Base-by-base conservation (phyloP, 805 yeast genomes). In the Danielia reshetovae region DNA sequence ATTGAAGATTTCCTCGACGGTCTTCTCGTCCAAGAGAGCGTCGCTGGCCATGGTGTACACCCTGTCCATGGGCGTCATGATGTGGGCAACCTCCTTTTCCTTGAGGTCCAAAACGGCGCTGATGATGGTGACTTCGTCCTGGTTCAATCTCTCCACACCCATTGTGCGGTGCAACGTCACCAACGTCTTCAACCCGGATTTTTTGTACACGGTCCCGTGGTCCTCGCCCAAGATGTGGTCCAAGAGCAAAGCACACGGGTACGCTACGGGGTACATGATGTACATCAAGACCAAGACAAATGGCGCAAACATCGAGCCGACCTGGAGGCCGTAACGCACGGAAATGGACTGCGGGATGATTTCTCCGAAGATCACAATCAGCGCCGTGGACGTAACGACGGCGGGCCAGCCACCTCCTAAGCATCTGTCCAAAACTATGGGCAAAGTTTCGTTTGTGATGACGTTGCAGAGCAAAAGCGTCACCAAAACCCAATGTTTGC, bases 371-470 rank as follows among this genome's bases (percentile, higher is more conserved):
- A 90, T 74, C 32, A 90, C 97, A 54, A 90, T 90, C 17, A 89
- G 76, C 3, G 84, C 89, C 0, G 98, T 89, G n/a, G 97, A 81
- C 9, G 88, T 74, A 10, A 88, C 85, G 24, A 90, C 96, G 0
- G 98, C 98, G 10, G 93, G 89, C 84, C 95, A 83, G 1, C 98
- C 98, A 27, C 97, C 97, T 30, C 97, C 97, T 10, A 93, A 73
- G 49, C 90, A 83, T 36, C 94, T 73, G 57, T 90, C 97, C 39
- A 93, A 71, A 15, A 90, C 95, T 48, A 90, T 90, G 1, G 98
- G 98, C 40, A 90, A 70, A 2, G 96, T 82, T 59, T 90, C 97
- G 57, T 89, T 89, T 29, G 97, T 89, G 55, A 89, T 85, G 30
- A 89, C 97, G 52, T 89, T 89, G 5, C 87, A 77, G 21, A 89